phyloP scores from a whole-genome alignment of 495 filamentous ascomycete genomes.

The Thozetella sp. region DNA sequence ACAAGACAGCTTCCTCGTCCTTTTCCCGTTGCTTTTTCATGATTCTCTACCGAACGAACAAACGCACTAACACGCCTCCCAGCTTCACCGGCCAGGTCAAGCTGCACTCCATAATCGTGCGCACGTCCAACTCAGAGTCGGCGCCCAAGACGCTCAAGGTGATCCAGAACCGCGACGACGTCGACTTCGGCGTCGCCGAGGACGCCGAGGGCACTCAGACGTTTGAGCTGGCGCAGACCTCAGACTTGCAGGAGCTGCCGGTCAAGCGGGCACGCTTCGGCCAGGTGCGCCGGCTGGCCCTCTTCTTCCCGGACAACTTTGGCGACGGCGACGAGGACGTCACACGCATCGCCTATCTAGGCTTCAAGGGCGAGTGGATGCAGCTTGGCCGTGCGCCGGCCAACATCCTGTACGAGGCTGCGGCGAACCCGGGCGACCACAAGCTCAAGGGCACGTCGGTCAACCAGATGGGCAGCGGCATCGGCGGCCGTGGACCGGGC shows the following conservation, averaged over 20 bases:
- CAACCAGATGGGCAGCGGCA: slow-evolving; percentile 47
- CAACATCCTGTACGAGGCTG: slow-evolving; percentile 89
- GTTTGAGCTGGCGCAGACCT: slow-evolving; percentile 76
- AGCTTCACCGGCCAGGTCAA: slow-evolving; percentile 95
- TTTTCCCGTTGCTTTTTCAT: neutral
- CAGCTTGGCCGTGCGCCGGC: slow-evolving; percentile 79
- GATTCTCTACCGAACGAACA: neutral
- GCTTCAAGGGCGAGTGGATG: slow-evolving; percentile 93
- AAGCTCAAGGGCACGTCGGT: slow-evolving; percentile 45
- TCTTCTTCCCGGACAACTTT: slow-evolving; percentile 85
- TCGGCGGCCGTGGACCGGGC: slow-evolving; percentile 32
- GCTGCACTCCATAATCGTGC: slow-evolving; percentile 83
- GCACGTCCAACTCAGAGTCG: slow-evolving; percentile 66
- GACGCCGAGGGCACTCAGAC: slow-evolving; percentile 74
- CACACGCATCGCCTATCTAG: slow-evolving; percentile 79
- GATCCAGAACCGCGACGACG: slow-evolving; percentile 79
- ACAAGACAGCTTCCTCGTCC: slow-evolving; percentile 20
- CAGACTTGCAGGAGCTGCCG: slow-evolving; percentile 81
- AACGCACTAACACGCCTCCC: slow-evolving; percentile 5
- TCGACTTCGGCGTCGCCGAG: slow-evolving; percentile 79
- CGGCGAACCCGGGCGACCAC: slow-evolving; percentile 90
- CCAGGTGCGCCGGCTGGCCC: slow-evolving; percentile 69
- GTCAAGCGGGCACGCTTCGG: slow-evolving; percentile 89
- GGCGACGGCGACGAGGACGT: slow-evolving; percentile 70
- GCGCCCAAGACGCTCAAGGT: slow-evolving; percentile 85